Percentiles rank a stretch among this genome's conserved stretches.
These are phyloP conservation scores for Pseudoturritis turrita DNA, from an alignment of 345 rosid species.

Conservation along the genomic window DNA sequence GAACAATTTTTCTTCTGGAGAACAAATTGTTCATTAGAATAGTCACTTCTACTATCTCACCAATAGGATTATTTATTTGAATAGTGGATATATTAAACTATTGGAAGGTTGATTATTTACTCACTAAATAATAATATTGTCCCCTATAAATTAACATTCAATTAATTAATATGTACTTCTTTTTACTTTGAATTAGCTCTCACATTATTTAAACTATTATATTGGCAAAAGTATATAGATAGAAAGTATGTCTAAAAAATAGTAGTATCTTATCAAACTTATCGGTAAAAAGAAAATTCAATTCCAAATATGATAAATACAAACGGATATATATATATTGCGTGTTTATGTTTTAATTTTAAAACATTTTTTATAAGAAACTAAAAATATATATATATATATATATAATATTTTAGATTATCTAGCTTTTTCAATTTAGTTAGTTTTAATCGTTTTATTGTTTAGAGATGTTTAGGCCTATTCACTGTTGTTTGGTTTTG, in stretches of 20 bases:
- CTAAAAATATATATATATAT: too few relatives aligned
- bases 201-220: not conserved
- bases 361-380: too few relatives aligned
- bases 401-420: too few relatives aligned
- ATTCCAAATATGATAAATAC: not conserved
- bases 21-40: conserved; percentile 1
- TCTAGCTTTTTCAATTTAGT: too few relatives aligned
- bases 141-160: not conserved
- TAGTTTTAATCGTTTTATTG: too few relatives aligned
- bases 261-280: not conserved
- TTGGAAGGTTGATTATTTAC: not conserved
- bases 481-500: too few relatives aligned
- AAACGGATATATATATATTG: not conserved
- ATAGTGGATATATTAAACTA: not conserved
- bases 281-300: not conserved
- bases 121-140: conserved; percentile 4
- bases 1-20: not conserved
- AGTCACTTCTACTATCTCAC: conserved; percentile 1
- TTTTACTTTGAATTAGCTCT: not conserved
- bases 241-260: not conserved
- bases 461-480: too few relatives aligned
- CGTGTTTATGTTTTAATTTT: too few relatives aligned
- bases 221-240: not conserved
- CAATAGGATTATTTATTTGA: not conserved
- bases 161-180: not conserved